A percentile compares a stretch with the other conserved stretches of the same genome.
Conservation (phyloP, 1,284 basidiomycete genomes). For the Thecaphora frezii region DNA sequence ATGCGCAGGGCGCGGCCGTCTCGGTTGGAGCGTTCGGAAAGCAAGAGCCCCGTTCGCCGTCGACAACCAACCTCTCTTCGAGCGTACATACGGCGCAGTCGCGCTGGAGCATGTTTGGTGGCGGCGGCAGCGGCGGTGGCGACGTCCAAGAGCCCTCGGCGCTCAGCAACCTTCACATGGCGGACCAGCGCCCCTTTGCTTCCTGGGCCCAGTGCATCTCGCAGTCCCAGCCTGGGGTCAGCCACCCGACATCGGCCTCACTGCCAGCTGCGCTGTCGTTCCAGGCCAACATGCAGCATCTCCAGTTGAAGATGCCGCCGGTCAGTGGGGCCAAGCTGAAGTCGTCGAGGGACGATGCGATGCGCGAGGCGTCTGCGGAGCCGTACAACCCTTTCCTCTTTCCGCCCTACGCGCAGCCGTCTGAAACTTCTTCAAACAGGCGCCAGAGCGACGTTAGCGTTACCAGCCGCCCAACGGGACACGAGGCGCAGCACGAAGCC, state of each 20-base stretch:
- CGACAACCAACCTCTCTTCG: not conserved
- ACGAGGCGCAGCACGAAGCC: not conserved
- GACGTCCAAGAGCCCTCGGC: not conserved
- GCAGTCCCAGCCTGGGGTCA: constrained; percentile 1
- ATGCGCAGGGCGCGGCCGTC: constrained; percentile 4
- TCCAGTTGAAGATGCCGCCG: constrained; percentile 36
- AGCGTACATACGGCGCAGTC: not conserved
- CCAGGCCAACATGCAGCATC: constrained; percentile 35
- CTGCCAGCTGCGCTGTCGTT: constrained; percentile 28
- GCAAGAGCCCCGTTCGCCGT: not conserved
- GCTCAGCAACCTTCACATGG: not conserved
- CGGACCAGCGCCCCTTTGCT: not conserved
- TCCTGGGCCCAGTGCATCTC: not conserved
- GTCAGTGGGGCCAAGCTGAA: constrained; percentile 6
- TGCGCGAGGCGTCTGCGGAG: constrained; percentile 2
- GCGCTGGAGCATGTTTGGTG: constrained; percentile 32
- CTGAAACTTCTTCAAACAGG: not conserved
- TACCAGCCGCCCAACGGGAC: not conserved
- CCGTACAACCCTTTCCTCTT: constrained; percentile 36
- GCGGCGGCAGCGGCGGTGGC: constrained; percentile 5
- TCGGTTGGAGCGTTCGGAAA: constrained; percentile 2
- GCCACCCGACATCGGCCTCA: constrained; percentile 20
- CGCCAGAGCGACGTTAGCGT: not conserved
- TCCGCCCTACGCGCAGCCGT: constrained; percentile 25
- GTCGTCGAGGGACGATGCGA: constrained; percentile 5